A percentile compares a stretch with the other conserved stretches of the same genome.
Conservation (phyloP, 2,329 filamentous ascomycete species). For the Corniculantispora saksenae region DNA sequence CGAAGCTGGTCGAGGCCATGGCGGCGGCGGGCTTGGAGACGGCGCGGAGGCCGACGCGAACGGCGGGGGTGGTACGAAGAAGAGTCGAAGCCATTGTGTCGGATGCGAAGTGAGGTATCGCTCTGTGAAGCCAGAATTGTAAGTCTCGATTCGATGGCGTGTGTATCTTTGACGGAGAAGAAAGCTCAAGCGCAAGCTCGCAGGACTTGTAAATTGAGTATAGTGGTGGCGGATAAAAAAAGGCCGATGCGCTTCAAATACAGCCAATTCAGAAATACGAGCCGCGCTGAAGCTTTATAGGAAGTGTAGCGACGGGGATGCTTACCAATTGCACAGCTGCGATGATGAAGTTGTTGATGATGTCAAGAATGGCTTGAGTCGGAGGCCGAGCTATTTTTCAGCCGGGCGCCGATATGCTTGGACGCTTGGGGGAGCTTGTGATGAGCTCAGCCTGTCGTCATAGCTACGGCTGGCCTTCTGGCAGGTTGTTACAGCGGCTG, state of each 20-base stretch:
- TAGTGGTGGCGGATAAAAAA: background rate
- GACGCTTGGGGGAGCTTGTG: constrained; percentile 8
- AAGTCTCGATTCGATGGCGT: background rate
- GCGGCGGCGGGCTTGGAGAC: constrained; percentile 62
- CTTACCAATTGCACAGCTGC: constrained; percentile 20
- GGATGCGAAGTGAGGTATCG: constrained; percentile 5
- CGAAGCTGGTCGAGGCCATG: constrained; percentile 73
- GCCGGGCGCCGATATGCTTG: background rate
- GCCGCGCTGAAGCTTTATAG: background rate
- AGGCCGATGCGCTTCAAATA: background rate
- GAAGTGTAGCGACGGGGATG: background rate
- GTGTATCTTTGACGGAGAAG: background rate
- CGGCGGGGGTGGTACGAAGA: constrained; percentile 67
- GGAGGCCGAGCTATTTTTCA: constrained; percentile 18
- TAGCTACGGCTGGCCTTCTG: background rate
- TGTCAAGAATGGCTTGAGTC: constrained; percentile 10
- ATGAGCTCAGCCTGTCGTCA: constrained; percentile 21
- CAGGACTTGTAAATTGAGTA: constrained; percentile 27
- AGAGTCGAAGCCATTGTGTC: constrained; percentile 72
- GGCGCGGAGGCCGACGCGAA: constrained; percentile 71
- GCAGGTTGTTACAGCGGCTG: background rate
- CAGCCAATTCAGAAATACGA: background rate
- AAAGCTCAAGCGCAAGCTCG: background rate
- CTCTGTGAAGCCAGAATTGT: background rate
- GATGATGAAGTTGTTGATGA: constrained; percentile 8